These are phyloP conservation scores for Gomphus bonarii DNA, from an alignment of 1,284 basidiomycete species.

Conservation along the genomic window DNA sequence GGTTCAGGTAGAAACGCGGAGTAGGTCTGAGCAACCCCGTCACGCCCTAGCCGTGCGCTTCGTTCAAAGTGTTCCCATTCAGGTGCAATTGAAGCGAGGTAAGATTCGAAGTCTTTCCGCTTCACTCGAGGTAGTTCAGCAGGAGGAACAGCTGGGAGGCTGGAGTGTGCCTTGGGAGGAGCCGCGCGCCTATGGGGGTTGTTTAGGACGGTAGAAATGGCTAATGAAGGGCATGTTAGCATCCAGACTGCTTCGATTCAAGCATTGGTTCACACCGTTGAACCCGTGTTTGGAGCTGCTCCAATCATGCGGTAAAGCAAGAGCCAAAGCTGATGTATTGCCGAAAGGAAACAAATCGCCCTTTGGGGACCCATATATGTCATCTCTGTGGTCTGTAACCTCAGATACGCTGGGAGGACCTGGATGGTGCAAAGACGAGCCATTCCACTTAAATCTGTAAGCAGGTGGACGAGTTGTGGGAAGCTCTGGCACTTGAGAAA, in stretches of 20 bases:
- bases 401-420: conserved; percentile 13
- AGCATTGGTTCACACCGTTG: conserved; percentile 42
- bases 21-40: conserved; percentile 19
- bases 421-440: conserved; percentile 6
- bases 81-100: conserved; percentile 61
- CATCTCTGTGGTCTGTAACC: conserved; percentile 10
- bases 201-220: conserved; percentile 72
- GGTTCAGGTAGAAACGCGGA: conserved; percentile 10
- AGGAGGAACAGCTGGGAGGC: conserved; percentile 61
- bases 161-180: conserved; percentile 76
- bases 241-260: neutral
- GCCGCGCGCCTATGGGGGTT: conserved; percentile 78
- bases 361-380: neutral
- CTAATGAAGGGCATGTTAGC: conserved; percentile 22
- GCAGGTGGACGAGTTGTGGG: neutral
- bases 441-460: conserved; percentile 15
- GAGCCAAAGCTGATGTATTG: neutral
- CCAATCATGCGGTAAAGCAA: conserved; percentile 49
- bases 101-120: conserved; percentile 78
- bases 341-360: neutral
- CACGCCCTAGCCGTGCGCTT: conserved; percentile 36
- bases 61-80: conserved; percentile 70
- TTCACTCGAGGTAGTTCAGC: conserved; percentile 70
- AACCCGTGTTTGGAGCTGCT: conserved; percentile 71
- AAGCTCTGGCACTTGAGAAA: conserved; percentile 31